These are phyloP conservation scores for Fomitiporia mediterranea DNA, from an alignment of 1,284 basidiomycete species.

Conservation along the genomic window DNA sequence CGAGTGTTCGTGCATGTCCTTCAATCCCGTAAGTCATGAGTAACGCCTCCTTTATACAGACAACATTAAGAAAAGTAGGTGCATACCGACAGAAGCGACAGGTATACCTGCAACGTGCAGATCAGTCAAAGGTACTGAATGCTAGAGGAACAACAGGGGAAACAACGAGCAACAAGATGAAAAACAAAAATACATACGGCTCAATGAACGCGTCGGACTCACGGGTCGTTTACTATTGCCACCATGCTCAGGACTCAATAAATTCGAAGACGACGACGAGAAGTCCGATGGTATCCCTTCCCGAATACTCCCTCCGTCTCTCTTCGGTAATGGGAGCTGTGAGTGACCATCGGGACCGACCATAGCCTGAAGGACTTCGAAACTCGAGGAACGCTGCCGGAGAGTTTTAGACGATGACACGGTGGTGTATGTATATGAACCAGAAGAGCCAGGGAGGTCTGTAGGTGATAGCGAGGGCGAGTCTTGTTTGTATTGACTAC, in stretches of 20 bases:
- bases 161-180: slow-evolving; percentile 22
- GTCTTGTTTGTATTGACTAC: slow-evolving; percentile 40
- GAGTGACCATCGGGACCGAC: slow-evolving; percentile 77
- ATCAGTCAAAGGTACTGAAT: too few species aligned
- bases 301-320: slow-evolving; percentile 45
- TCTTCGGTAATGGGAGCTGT: slow-evolving; percentile 58
- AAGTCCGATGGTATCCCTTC: slow-evolving; percentile 69
- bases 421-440: slow-evolving; percentile 34
- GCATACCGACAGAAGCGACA: slow-evolving; percentile 67
- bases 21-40: slow-evolving; percentile 23
- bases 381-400: slow-evolving; percentile 54
- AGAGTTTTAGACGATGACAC: slow-evolving; percentile 33
- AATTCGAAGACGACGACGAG: slow-evolving; percentile 38
- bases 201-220: slow-evolving; percentile 72
- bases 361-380: slow-evolving; percentile 62
- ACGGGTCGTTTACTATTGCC: slow-evolving; percentile 57
- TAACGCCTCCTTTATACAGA: slow-evolving; percentile 13
- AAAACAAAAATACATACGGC: slow-evolving; percentile 51
- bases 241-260: slow-evolving; percentile 36
- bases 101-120: slow-evolving; percentile 71
- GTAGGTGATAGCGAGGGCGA: slow-evolving; percentile 35
- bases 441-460: slow-evolving; percentile 27
- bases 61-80: slow-evolving; percentile 20
- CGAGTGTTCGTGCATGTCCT: slow-evolving; percentile 78
- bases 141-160: background rate